Evolutionary conservation across 2,329 filamentous ascomycete genomes (phyloP).

Genomic region (Aquanectria penicillioides): DNA sequence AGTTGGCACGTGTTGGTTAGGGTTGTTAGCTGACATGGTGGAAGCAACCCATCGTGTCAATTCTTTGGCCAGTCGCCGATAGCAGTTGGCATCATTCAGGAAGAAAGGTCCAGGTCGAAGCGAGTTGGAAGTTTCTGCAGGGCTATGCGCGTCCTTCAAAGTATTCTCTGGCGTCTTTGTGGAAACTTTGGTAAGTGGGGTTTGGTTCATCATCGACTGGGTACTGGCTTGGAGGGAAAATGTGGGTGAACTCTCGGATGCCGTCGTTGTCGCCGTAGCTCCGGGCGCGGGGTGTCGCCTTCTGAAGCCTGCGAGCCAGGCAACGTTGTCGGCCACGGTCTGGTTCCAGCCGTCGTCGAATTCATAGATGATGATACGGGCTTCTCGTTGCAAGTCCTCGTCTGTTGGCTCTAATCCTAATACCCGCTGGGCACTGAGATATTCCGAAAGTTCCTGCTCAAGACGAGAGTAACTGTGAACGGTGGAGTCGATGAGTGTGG

Average conservation of each 20-base stretch:
- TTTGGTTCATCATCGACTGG: constrained; percentile 24
- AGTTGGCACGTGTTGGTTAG: constrained; percentile 65
- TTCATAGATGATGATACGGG: constrained; percentile 70
- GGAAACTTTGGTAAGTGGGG: constrained; percentile 29
- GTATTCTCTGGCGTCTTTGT: constrained; percentile 26
- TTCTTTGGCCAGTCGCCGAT: constrained; percentile 63
- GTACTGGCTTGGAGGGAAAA: constrained; percentile 36
- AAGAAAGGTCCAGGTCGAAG: constrained; percentile 52
- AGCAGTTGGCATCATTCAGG: constrained; percentile 70
- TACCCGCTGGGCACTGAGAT: constrained; percentile 55
- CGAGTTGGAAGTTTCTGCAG: constrained; percentile 14
- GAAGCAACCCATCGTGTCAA: constrained; percentile 62
- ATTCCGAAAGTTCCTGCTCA: constrained; percentile 66
- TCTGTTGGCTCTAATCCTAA: constrained; percentile 62
- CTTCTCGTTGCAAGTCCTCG: constrained; percentile 64
- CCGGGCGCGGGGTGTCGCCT: constrained; percentile 51
- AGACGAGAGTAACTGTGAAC: constrained; percentile 68
- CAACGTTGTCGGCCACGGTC: constrained; percentile 66
- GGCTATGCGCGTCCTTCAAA: constrained; percentile 15
- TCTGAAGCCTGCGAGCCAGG: constrained; percentile 65
- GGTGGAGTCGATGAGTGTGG: constrained; percentile 66
- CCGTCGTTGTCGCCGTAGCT: constrained; percentile 4
- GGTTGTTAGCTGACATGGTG: constrained; percentile 68
- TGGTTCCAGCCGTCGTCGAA: constrained; percentile 72
- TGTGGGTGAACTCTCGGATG: constrained; percentile 35